Percentiles rank a stretch among this genome's conserved stretches.
Conservation (phyloP, 2,329 filamentous ascomycete genomes). For the Gliomastix tumulicola region DNA sequence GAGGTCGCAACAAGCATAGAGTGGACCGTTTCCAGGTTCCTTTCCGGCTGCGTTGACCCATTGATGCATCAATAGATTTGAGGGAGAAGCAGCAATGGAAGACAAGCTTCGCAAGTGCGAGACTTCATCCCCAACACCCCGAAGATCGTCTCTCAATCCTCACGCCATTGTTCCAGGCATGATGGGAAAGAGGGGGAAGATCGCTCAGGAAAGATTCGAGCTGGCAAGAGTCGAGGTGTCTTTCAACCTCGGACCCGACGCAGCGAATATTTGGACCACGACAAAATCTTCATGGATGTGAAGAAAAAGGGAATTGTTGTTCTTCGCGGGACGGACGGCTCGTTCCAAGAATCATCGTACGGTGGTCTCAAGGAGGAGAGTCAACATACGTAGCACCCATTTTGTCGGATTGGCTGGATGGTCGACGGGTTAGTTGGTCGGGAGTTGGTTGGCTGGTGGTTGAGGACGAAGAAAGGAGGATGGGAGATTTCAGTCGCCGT, state of each 20-base stretch:
- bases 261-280: conserved; percentile 79
- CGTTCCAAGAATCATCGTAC: no score
- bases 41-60: neutral
- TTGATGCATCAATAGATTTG: conserved; percentile 61
- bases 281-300: conserved; percentile 60
- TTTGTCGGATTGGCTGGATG: conserved; percentile 29
- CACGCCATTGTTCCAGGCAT: conserved; percentile 40
- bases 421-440: conserved; percentile 24
- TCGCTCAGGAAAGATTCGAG: conserved; percentile 68
- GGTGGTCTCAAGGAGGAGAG: conserved; percentile 29
- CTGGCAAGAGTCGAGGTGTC: no score
- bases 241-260: no score
- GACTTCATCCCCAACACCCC: conserved; percentile 78
- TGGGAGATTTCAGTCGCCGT: neutral
- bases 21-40: no score
- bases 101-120: no score
- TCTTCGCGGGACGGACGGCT: no score
- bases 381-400: conserved; percentile 48
- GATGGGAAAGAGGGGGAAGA: conserved; percentile 48
- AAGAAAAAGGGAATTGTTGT: no score
- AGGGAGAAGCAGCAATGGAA: conserved; percentile 60
- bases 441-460: conserved; percentile 4
- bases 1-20: no score
- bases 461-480: conserved; percentile 3
- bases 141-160: conserved; percentile 50